phyloP scores from a whole-genome alignment of 306 rosid species.

The Betula pendula region DNA sequence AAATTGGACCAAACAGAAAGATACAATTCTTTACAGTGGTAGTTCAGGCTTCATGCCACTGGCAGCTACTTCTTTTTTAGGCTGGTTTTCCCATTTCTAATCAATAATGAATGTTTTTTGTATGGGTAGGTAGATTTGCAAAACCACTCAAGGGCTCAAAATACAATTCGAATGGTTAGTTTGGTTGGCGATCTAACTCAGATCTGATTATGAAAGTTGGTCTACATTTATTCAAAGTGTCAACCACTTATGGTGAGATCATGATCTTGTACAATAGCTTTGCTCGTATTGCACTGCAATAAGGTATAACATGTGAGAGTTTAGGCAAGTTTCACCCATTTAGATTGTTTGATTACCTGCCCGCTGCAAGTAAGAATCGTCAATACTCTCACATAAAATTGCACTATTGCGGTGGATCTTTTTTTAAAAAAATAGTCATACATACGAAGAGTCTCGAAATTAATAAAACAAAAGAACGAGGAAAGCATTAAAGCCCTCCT shows the following conservation, averaged over 20 bases:
- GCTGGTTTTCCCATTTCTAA: background rate
- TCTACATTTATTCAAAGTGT: background rate
- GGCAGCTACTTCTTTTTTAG: background rate
- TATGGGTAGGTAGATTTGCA: background rate
- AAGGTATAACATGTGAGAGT: too few relatives aligned
- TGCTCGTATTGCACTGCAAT: too few relatives aligned
- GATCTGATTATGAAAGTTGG: background rate
- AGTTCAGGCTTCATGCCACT: slow-evolving; percentile 4
- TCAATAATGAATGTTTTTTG: background rate
- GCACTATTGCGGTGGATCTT: too few relatives aligned
- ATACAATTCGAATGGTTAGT: background rate
- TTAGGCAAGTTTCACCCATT: too few relatives aligned
- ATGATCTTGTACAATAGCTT: background rate
- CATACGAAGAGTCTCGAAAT: background rate
- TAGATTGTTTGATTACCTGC: too few relatives aligned
- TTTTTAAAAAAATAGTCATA: too few relatives aligned
- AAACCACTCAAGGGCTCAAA: background rate
- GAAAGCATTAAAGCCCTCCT: background rate
- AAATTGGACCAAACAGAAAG: background rate
- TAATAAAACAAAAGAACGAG: background rate
- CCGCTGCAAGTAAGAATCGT: too few relatives aligned
- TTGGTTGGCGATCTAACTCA: background rate
- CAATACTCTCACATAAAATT: too few relatives aligned
- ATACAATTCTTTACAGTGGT: background rate
- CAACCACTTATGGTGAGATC: background rate